A percentile compares a stretch with the other conserved stretches of the same genome.
Evolutionary conservation across 306 rosid genomes (phyloP).

Genomic region (Inga leiocalycina): DNA sequence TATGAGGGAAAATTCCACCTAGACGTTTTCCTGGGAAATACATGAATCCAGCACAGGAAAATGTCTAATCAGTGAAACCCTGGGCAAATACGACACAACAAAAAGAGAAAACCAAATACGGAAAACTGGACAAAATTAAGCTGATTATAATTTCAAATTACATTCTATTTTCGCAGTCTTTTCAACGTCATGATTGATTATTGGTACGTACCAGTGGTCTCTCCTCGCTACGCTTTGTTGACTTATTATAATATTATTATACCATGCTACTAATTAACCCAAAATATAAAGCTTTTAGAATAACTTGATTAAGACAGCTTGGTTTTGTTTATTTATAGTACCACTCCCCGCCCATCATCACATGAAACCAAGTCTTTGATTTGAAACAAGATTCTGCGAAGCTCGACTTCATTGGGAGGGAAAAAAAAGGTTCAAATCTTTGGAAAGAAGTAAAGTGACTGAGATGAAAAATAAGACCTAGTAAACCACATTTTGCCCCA

Average conservation of each 20-base stretch:
- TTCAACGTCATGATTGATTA: slow-evolving; percentile 30
- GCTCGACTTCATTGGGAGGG: too few relatives aligned
- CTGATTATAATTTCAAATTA: background rate
- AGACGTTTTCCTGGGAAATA: slow-evolving; percentile 19
- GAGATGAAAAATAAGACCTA: background rate
- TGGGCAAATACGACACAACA: background rate
- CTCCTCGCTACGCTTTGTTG: slow-evolving; percentile 20
- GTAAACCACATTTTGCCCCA: background rate
- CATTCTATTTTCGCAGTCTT: slow-evolving; percentile 26
- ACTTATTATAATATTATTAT: slow-evolving; percentile 4
- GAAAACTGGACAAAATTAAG: slow-evolving; percentile 35
- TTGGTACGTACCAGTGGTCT: slow-evolving; percentile 18
- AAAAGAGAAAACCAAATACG: slow-evolving; percentile 2
- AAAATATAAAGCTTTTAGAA: slow-evolving; percentile 5
- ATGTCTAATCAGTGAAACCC: slow-evolving; percentile 28
- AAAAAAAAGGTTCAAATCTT: background rate
- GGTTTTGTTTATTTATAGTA: background rate
- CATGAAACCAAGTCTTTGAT: background rate
- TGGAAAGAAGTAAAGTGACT: background rate
- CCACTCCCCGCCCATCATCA: background rate
- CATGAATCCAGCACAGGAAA: slow-evolving; percentile 19
- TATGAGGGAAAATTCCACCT: slow-evolving; percentile 9
- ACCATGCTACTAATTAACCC: background rate
- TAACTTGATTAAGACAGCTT: slow-evolving; percentile 32
- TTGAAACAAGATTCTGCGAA: background rate